Percentiles rank a stretch among this genome's conserved stretches.
phyloP scores from a whole-genome alignment of 2,329 filamentous ascomycete genomes.

The Botrytis deweyae region DNA sequence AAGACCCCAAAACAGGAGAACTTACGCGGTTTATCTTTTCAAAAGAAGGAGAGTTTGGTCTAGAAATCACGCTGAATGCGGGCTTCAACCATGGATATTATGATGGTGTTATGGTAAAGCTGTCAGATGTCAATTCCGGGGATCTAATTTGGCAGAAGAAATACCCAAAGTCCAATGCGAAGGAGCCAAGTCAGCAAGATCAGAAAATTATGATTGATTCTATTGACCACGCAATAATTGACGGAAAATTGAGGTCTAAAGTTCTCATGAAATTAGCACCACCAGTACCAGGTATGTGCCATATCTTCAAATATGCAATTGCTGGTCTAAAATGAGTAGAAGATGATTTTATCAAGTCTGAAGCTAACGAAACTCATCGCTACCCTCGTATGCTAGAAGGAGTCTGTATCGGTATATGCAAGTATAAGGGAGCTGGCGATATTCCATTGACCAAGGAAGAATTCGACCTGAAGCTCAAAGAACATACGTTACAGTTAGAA shows the following conservation, averaged over 20 bases:
- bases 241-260: background rate
- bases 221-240: background rate
- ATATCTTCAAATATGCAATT: background rate
- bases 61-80: background rate
- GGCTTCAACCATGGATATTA: constrained; percentile 7
- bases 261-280: background rate
- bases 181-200: background rate
- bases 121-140: background rate
- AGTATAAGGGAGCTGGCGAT: constrained; percentile 4
- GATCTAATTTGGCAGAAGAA: constrained; percentile 4
- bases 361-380: too few species aligned
- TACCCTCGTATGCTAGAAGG: constrained; percentile 1
- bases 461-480: background rate
- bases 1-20: background rate
- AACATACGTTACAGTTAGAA: background rate
- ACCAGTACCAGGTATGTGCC: background rate
- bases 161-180: background rate
- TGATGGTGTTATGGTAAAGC: background rate
- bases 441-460: background rate
- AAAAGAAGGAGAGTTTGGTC: background rate
- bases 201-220: background rate
- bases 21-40: constrained; percentile 8
- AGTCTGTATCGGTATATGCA: constrained; percentile 1
- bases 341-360: background rate
- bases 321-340: background rate